Evolutionary conservation across 2,329 filamentous ascomycete species (phyloP).

Genomic region (Aspergillus phoenicis): DNA sequence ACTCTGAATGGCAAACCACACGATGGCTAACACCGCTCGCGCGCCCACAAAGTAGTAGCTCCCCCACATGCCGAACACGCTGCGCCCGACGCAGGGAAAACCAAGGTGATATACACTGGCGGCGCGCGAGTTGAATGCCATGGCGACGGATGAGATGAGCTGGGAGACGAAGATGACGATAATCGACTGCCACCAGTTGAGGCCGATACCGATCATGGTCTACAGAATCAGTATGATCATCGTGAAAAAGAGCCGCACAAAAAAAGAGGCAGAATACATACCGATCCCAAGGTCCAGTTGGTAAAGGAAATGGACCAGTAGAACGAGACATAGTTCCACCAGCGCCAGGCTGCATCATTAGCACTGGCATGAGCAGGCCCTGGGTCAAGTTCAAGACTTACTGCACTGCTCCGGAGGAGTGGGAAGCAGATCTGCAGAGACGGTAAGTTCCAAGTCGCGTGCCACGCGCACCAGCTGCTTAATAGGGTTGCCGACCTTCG

Average conservation of each 20-base stretch:
- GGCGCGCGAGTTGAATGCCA: constrained; percentile 50
- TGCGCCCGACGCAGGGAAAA: constrained; percentile 44
- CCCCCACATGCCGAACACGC: constrained; percentile 47
- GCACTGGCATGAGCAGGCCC: neutral
- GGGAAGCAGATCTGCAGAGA: constrained; percentile 10
- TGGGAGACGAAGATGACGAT: constrained; percentile 50
- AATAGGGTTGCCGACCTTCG: constrained; percentile 3
- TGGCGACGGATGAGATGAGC: constrained; percentile 46
- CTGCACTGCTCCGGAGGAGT: constrained; percentile 11
- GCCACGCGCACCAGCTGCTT: neutral
- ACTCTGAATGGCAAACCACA: constrained; percentile 42
- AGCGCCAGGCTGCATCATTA: constrained; percentile 11
- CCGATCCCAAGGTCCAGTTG: constrained; percentile 13
- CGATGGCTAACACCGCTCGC: constrained; percentile 44
- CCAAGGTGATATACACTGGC: constrained; percentile 48
- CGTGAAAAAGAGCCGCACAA: neutral
- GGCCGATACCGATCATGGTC: constrained; percentile 8
- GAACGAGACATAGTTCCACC: constrained; percentile 12
- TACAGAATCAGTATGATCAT: neutral
- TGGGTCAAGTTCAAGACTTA: neutral
- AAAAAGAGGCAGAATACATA: neutral
- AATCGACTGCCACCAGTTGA: constrained; percentile 16
- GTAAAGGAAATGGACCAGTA: constrained; percentile 13
- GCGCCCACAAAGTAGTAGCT: constrained; percentile 49
- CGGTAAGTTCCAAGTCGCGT: neutral